These are phyloP conservation scores for Trichocomaceae sp. DNA, from an alignment of 2,329 filamentous ascomycete genomes.

Conservation along the genomic window DNA sequence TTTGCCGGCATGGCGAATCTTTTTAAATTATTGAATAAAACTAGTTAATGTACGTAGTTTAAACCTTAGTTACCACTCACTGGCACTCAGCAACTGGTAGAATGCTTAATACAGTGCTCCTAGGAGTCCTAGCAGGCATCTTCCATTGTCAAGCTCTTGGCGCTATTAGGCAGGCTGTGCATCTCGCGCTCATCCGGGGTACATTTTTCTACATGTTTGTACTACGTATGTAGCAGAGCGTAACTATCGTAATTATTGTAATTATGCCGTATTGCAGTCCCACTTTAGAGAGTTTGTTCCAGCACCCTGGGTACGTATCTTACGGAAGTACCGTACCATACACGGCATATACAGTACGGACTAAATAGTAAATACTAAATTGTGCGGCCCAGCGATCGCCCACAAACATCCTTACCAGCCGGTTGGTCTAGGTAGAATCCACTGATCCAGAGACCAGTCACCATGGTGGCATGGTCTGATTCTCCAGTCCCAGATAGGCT, in stretches of 20 bases:
- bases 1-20: no score
- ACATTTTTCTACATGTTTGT: no score
- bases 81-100: not conserved
- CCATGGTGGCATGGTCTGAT: no score
- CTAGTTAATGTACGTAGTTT: not conserved
- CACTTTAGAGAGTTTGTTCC: constrained; percentile 4
- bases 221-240: not conserved
- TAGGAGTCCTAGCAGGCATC: not conserved
- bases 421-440: not conserved
- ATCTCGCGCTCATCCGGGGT: not conserved
- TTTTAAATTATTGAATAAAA: no score
- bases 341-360: no score
- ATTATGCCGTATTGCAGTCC: not conserved
- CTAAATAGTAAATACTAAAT: no score
- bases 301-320: constrained; percentile 2
- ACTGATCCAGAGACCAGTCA: constrained; percentile 4
- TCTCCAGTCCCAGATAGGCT: not conserved
- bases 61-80: not conserved
- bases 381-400: not conserved
- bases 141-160: not conserved
- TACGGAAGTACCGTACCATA: constrained; percentile 6
- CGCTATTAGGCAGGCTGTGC: not conserved
- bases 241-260: not conserved
- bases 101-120: constrained; percentile 1
- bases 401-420: not conserved